Evolutionary conservation across 208 protist genomes (phyloP).

Genomic region (Crithidia fasciculata): DNA sequence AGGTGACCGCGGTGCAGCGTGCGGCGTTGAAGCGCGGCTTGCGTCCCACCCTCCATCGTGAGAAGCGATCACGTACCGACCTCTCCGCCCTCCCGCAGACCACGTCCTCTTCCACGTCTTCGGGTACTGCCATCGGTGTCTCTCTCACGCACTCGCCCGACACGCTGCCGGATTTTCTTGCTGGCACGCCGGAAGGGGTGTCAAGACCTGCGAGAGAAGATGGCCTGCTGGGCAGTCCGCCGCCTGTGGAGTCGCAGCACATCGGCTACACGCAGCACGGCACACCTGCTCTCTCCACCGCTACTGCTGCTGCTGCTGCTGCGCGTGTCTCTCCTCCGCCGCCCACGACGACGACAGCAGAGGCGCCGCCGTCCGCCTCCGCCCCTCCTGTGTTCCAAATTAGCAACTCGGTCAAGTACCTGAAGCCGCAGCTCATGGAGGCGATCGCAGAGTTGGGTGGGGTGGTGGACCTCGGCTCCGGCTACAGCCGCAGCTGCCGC

Average conservation of each 20-base stretch:
- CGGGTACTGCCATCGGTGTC: neutral
- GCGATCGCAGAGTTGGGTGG: slow-evolving; percentile 50
- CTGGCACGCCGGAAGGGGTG: neutral
- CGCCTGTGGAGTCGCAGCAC: slow-evolving; percentile 28
- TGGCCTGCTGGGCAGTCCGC: too few relatives aligned
- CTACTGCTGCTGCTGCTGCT: neutral
- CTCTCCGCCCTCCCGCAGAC: neutral
- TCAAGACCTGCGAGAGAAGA: neutral
- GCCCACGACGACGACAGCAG: neutral
- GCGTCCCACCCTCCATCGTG: neutral
- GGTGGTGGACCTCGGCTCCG: slow-evolving; percentile 45
- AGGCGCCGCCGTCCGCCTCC: neutral
- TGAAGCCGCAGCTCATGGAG: slow-evolving; percentile 44
- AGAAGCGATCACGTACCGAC: slow-evolving; percentile 14
- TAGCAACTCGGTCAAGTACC: slow-evolving; percentile 55
- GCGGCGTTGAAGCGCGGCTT: slow-evolving; percentile 9
- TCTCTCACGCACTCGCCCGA: too few relatives aligned
- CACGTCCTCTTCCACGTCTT: neutral
- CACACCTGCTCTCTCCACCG: neutral
- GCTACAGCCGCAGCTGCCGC: slow-evolving; percentile 48
- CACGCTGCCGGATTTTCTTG: neutral
- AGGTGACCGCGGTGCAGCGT: slow-evolving; percentile 12
- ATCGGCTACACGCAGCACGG: slow-evolving; percentile 28
- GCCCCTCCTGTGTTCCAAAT: slow-evolving; percentile 58
- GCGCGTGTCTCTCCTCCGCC: neutral